Evolutionary conservation across 306 rosid genomes (phyloP), one percentile per base, ranked within the genome.

Genomic region (Carpinus fangiana): DNA sequence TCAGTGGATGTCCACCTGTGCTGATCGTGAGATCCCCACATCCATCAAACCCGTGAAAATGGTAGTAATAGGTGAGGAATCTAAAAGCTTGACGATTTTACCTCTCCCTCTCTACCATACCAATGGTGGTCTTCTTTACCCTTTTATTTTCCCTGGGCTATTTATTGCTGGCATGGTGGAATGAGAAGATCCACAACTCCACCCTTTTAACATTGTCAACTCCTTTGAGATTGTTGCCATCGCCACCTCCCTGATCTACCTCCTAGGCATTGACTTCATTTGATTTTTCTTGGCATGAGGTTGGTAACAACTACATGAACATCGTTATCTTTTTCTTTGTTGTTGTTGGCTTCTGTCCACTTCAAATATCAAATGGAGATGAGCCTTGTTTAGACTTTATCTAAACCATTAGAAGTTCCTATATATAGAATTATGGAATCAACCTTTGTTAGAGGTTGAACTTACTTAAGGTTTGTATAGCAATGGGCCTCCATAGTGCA

Each of bases 311-410:
- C 38, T 60, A 60, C 45, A 14, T 62, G 18, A 31, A 62, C 8
- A 34, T 7, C 20, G 14, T 6, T 62, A 45, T 62, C 69, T 17
- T 62, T 62, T 17, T 31, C 20, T 62, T 34, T 23, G 16, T 62
- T 62, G 36, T 61, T 61, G 18, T 61, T 31, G 69, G 69, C 38
- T 28, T 62, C 69, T 62, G 43, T 28, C 43, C 43, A 0, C 3
- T 61, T 61, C 68, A 61, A 61, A 28, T 61, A 61, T 48, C 68
- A 28, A 60, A 60, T 60, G 67, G 41, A 26, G 41, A 60, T 60
- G 67, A 60, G 67, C n/a, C 67, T 21, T 41, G 26, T 26, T 60
- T 57, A 21, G 64, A 20, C 64, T 50, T 10, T 4, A 60, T 23
- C 12, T 60, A 60, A 12, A 12, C 9, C 67, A 1, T 60, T 12